A percentile compares a stretch with the other conserved stretches of the same genome.
Evolutionary conservation across 257 asterid genomes (phyloP).

Genomic region (Plantago ovata): DNA sequence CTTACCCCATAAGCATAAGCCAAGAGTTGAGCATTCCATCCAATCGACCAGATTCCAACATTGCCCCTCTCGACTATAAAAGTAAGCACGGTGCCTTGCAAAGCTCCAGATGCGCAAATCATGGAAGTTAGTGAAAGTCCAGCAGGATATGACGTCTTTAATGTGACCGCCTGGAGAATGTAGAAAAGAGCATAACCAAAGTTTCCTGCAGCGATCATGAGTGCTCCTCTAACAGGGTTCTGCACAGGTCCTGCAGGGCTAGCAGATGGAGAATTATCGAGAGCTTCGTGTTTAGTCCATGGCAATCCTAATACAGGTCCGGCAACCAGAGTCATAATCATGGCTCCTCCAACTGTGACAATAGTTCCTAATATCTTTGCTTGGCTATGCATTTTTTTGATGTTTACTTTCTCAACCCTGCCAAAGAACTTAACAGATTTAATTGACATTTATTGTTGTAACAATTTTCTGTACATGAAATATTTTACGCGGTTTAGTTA

Average conservation of each 20-base stretch:
- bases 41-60: constrained; percentile 40
- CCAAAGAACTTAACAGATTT: too few relatives aligned
- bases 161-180: constrained; percentile 41
- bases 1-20: constrained; percentile 54
- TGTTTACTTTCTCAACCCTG: too few relatives aligned
- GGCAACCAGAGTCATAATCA: constrained; percentile 39
- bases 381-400: too few relatives aligned
- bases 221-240: constrained; percentile 29
- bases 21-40: constrained; percentile 40
- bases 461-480: too few relatives aligned
- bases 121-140: constrained; percentile 36
- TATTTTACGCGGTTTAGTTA: too few relatives aligned
- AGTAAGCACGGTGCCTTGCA: constrained; percentile 35
- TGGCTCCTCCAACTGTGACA: too few relatives aligned
- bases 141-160: constrained; percentile 43
- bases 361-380: too few relatives aligned
- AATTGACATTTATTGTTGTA: too few relatives aligned
- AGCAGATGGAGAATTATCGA: constrained; percentile 24
- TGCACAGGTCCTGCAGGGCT: constrained; percentile 8
- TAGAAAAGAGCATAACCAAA: constrained; percentile 36
- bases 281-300: too few relatives aligned
- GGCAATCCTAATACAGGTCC: too few relatives aligned
- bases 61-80: constrained; percentile 31
- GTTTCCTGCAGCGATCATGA: constrained; percentile 36
- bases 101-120: too few relatives aligned